phyloP scores from a whole-genome alignment of 352 stramenopile genomes.

The Paralagenidium karlingii region DNA sequence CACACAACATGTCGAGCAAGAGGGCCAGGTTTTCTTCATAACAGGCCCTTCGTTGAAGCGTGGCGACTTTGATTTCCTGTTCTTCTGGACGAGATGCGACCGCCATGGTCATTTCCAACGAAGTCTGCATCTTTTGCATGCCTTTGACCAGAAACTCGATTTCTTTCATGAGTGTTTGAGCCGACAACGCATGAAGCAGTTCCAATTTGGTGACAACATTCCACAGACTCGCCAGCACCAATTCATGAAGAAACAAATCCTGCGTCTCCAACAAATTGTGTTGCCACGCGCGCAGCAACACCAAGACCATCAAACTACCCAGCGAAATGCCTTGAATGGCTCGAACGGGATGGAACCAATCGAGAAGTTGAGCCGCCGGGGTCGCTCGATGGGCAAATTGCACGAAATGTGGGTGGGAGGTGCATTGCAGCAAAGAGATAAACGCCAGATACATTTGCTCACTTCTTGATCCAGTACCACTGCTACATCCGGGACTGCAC shows the following conservation, averaged over 20 bases:
- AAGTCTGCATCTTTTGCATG: slow-evolving; percentile 61
- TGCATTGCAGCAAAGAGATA: slow-evolving; percentile 54
- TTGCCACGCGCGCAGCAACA: slow-evolving; percentile 62
- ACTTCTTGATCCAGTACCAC: too few relatives aligned
- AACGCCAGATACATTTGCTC: slow-evolving; percentile 65
- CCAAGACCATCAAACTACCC: slow-evolving; percentile 61
- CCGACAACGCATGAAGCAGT: slow-evolving; percentile 59
- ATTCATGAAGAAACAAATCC: slow-evolving; percentile 66
- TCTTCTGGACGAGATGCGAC: slow-evolving; percentile 9
- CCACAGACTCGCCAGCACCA: slow-evolving; percentile 55
- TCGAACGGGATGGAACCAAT: slow-evolving; percentile 41
- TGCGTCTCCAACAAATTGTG: slow-evolving; percentile 74
- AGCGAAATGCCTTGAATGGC: slow-evolving; percentile 68
- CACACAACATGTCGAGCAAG: slow-evolving; percentile 46
- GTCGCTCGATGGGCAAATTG: slow-evolving; percentile 41
- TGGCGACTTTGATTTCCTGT: slow-evolving; percentile 25
- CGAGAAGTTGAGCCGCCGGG: too few relatives aligned
- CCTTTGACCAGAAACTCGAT: slow-evolving; percentile 69
- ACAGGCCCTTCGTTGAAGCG: slow-evolving; percentile 34
- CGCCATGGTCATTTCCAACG: slow-evolving; percentile 8
- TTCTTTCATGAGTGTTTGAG: slow-evolving; percentile 47
- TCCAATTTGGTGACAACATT: slow-evolving; percentile 62
- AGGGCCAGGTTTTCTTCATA: slow-evolving; percentile 74
- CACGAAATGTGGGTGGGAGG: slow-evolving; percentile 48
- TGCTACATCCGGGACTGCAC: slow-evolving; percentile 41